Percentiles rank a stretch among this genome's conserved stretches.
Evolutionary conservation across 306 rosid species (phyloP).

Genomic region (Abrus precatorius): DNA sequence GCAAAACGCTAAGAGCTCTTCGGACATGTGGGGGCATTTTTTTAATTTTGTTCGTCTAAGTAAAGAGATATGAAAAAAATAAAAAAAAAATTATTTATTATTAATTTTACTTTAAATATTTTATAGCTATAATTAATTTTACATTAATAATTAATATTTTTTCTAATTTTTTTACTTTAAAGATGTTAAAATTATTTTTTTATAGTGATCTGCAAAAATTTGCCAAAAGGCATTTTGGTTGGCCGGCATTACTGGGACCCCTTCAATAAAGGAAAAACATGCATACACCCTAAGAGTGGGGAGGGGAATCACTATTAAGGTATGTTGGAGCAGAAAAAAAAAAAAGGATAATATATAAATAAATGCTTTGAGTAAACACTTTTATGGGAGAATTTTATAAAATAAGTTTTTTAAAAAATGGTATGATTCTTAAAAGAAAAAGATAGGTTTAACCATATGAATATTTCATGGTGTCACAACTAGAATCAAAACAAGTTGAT

Average conservation of each 20-base stretch:
- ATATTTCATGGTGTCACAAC: background rate
- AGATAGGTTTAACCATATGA: background rate
- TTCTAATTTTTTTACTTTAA: too few relatives aligned
- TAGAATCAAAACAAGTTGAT: background rate
- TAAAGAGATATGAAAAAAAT: too few relatives aligned
- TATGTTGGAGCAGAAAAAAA: background rate
- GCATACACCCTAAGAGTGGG: background rate
- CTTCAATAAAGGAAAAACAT: slow-evolving; percentile 17
- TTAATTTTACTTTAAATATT: too few relatives aligned
- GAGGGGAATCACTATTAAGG: background rate
- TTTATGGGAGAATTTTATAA: background rate
- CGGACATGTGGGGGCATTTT: background rate
- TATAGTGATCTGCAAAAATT: slow-evolving; percentile 45
- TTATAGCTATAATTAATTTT: too few relatives aligned
- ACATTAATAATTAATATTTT: too few relatives aligned
- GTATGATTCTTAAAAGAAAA: background rate
- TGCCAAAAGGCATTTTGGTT: slow-evolving; percentile 39
- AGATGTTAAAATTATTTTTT: background rate
- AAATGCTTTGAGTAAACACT: background rate
- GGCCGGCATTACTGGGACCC: slow-evolving; percentile 38
- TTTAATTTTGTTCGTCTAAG: too few relatives aligned
- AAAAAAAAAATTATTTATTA: too few relatives aligned
- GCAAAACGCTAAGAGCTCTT: slow-evolving; percentile 32
- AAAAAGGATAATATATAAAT: background rate
- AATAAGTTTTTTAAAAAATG: background rate